Conservation (phyloP, 2,329 filamentous ascomycete genomes). For the Penicillium sp. region DNA sequence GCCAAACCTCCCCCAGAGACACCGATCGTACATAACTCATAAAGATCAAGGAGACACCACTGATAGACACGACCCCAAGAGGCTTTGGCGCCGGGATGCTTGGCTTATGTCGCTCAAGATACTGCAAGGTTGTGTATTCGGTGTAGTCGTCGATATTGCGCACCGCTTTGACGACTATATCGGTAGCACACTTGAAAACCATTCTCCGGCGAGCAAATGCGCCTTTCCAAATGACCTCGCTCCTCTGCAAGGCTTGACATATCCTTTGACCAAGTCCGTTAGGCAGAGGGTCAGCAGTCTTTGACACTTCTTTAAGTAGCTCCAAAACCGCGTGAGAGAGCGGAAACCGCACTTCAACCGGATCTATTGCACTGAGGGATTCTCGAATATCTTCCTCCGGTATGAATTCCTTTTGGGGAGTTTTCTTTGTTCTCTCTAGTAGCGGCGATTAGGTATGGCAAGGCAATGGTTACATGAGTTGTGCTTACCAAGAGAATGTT, state of each 20-base stretch:
- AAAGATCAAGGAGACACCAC: constrained; percentile 20
- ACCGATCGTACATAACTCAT: constrained; percentile 16
- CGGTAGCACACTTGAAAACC: constrained; percentile 18
- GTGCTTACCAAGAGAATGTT: constrained; percentile 1
- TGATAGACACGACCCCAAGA: constrained; percentile 19
- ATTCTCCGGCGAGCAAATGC: constrained; percentile 21
- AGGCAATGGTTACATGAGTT: neutral
- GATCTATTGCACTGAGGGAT: constrained; percentile 6
- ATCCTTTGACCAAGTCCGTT: constrained; percentile 12
- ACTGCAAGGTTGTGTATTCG: constrained; percentile 28
- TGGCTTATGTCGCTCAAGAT: constrained; percentile 20
- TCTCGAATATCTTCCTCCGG: constrained; percentile 7
- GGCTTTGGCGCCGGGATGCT: constrained; percentile 20
- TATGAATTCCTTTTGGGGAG: neutral
- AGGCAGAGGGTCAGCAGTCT: neutral
- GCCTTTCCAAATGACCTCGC: constrained; percentile 23
- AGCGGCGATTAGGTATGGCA: constrained; percentile 1
- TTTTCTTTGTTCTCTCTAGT: neutral
- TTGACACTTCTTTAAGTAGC: constrained; percentile 2
- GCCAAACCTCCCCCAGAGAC: constrained; percentile 19
- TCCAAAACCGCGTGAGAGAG: constrained; percentile 2
- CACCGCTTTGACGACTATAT: constrained; percentile 24
- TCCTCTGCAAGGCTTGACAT: constrained; percentile 14
- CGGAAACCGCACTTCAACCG: constrained; percentile 7
- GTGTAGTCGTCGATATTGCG: constrained; percentile 21